These are phyloP conservation scores for Blyttiomyces sp. DNA, from an alignment of 371 early-diverging fungal species.

Conservation along the genomic window DNA sequence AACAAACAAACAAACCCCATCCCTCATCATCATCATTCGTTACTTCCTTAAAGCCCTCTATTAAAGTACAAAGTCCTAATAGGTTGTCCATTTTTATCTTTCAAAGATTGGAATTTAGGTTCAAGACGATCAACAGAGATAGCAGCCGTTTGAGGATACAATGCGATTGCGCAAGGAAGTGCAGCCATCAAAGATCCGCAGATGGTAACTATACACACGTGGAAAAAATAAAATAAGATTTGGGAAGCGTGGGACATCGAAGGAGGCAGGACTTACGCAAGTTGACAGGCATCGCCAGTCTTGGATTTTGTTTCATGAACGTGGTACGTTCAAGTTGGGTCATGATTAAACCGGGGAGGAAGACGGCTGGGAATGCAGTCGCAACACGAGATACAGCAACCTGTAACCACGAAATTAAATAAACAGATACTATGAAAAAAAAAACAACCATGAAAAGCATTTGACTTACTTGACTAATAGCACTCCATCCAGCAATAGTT, in stretches of 20 bases:
- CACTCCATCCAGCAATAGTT: constrained; percentile 62
- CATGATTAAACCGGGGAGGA: constrained; percentile 68
- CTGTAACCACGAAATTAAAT: too few relatives aligned
- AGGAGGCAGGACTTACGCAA: constrained; percentile 39
- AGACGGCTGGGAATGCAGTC: constrained; percentile 68
- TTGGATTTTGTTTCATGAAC: constrained; percentile 55
- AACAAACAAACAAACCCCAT: too few relatives aligned
- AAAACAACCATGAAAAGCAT: background rate
- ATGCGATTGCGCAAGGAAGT: constrained; percentile 74
- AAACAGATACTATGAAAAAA: background rate
- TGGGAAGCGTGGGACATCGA: background rate
- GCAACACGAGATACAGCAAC: constrained; percentile 77
- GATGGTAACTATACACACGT: constrained; percentile 50
- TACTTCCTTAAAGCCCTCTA: constrained; percentile 69
- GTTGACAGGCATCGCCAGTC: constrained; percentile 57
- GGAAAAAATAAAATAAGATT: background rate
- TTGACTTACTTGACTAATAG: constrained; percentile 57
- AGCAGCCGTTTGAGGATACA: constrained; percentile 69
- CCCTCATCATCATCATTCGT: too few relatives aligned
- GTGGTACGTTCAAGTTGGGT: constrained; percentile 57
- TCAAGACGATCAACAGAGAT: constrained; percentile 40
- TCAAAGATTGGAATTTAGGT: constrained; percentile 43
- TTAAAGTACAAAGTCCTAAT: constrained; percentile 65
- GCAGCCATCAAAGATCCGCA: constrained; percentile 68
- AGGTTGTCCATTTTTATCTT: constrained; percentile 51